Base-by-base conservation (phyloP, 2,329 filamentous ascomycete genomes). In the Pezicula carpinea region DNA sequence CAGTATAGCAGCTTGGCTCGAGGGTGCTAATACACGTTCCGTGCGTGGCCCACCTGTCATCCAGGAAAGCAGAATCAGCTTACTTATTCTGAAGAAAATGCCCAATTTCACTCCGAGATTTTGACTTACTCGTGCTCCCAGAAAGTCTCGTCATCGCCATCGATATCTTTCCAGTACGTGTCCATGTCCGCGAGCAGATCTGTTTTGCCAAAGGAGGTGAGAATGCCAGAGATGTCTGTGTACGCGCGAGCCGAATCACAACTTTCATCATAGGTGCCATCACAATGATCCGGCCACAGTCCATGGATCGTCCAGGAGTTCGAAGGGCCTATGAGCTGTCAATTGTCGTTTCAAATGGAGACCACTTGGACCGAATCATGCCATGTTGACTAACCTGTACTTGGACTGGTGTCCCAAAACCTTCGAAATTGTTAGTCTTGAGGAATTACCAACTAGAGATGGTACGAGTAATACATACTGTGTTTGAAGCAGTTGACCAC, bases 81-180 rank as follows among this genome's bases (percentile, higher is more conserved):
- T n/a, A n/a, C n/a, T n/a, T n/a, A n/a, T n/a, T n/a, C n/a, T n/a
- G n/a, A n/a, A n/a, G n/a, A n/a, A n/a, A n/a, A n/a, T n/a, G n/a
- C n/a, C n/a, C n/a, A n/a, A n/a, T n/a, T n/a, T n/a, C n/a, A n/a
- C n/a, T n/a, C n/a, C n/a, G n/a, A n/a, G n/a, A n/a, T n/a, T n/a
- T n/a, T n/a, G n/a, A n/a, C n/a, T n/a, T n/a, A n/a, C 65, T 89
- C 85, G 63, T 89, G 84, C 61, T 84, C 71, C 85, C 85, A 89
- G 55, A 89, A 79, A 10, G 66, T 67, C 56, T 83, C 76, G 54
- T 85, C 78, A 35, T 81, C 66, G 47, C 83, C 83, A 41, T 76
- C 62, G 64, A 82, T 78, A 59, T 84, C 80, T 62, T 87, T 83
- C 86, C 85, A 89, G 68, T 83, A 87, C 2, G 69, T 77, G 43